Evolutionary conservation across 2,329 filamentous ascomycete species (phyloP).

Genomic region (Phialophora tarda): DNA sequence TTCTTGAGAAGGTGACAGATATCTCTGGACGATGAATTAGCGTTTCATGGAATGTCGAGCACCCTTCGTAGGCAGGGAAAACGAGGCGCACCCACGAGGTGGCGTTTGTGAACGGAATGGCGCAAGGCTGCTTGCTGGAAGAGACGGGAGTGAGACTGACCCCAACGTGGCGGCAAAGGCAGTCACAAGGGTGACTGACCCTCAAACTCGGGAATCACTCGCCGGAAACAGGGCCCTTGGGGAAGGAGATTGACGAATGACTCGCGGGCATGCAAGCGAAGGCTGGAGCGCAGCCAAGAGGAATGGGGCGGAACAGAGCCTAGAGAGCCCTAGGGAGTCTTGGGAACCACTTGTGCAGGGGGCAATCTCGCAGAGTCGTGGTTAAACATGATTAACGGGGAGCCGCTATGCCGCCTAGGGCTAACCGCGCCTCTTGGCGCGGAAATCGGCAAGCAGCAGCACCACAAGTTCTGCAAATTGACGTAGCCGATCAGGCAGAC

Average conservation of each 20-base stretch:
- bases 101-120: constrained; percentile 11
- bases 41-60: neutral
- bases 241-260: constrained; percentile 12
- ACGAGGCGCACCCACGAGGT: constrained; percentile 4
- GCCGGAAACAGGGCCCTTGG: constrained; percentile 1
- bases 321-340: neutral
- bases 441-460: constrained; percentile 4
- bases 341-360: constrained; percentile 6
- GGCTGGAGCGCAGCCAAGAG: constrained; percentile 11
- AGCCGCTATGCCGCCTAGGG: constrained; percentile 12
- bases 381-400: neutral
- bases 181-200: neutral
- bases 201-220: neutral
- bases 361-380: neutral
- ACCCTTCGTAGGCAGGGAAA: neutral
- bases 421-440: neutral
- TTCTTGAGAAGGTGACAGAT: neutral
- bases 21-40: neutral
- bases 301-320: constrained; percentile 10
- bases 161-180: neutral
- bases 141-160: neutral
- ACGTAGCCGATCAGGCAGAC: constrained; percentile 27
- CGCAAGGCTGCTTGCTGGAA: constrained; percentile 10
- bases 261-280: constrained; percentile 15
- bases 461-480: constrained; percentile 14